Base-by-base conservation (phyloP, 805 yeast genomes). In the Cyberlindnera bimundalis region DNA sequence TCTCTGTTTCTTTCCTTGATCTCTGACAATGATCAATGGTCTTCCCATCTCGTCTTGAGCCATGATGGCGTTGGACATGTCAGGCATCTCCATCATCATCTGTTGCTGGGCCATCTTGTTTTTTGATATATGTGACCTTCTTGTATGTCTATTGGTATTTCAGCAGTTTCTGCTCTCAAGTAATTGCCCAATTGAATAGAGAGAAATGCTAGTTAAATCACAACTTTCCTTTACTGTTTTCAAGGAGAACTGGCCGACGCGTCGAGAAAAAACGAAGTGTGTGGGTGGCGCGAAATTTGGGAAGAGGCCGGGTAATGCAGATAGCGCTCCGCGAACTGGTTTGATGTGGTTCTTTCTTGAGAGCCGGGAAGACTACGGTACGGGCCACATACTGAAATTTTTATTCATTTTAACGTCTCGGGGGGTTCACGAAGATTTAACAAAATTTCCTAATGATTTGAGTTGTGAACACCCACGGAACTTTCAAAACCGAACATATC, bases 41-140 rank as follows among this genome's bases (percentile, higher is more conserved):
- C 99, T 82, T 16, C 99, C 99, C 90, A 85, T 87, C 66, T 93
- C 99, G 64, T 93, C 99, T 66, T 91, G 99, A 4, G 99, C 98
- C 71, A 93, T 88, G 56, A 93, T 89, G 66, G 99, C 99, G 59
- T 95, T 93, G 53, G 98, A 90, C 76, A 93, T 72, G 64, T 93
- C 99, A 29, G 96, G 96, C 84, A 68, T 67, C 46, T 62, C 67
- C 70, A 67, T 66, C 52, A 67, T 66, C 52, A 58, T 55, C 45
- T 60, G 67, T 29, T 48, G 46, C 14, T 40, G 61, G 15, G 65
- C 62, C 66, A 62, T 62, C 29, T 28, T 48, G 25, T 6, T 21
- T 21, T 21, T 10, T 21, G 10, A 7, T 7, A 21, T 7, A 21
- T 21, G 11, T 6, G 35, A 21, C 13, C 24, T 12, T 31, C 34